phyloP scores from a whole-genome alignment of 257 asterid species.

The Solanum neorickii region DNA sequence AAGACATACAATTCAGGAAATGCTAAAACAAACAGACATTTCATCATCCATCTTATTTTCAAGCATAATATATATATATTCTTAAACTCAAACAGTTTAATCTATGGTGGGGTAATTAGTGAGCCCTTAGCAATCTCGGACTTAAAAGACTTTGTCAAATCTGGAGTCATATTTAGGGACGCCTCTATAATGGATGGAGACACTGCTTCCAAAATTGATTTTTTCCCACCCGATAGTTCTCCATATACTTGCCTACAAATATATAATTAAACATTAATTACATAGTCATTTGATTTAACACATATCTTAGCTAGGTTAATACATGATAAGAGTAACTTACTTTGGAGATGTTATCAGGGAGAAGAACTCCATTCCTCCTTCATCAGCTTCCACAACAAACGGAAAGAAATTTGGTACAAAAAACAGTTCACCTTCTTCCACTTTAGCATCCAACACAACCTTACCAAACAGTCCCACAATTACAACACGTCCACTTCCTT shows the following conservation, averaged over 20 bases:
- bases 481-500: constrained; percentile 27
- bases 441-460: constrained; percentile 7
- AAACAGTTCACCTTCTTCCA: constrained; percentile 17
- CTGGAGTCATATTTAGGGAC: no score
- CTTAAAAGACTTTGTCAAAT: no score
- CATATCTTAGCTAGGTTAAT: no score
- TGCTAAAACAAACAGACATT: no score
- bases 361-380: constrained; percentile 23
- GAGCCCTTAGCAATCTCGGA: no score
- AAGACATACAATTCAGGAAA: no score
- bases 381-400: constrained; percentile 13
- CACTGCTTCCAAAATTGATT: constrained; percentile 15
- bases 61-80: no score
- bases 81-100: no score
- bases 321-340: constrained; percentile 3
- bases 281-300: no score
- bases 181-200: constrained; percentile 8
- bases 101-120: no score
- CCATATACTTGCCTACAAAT: constrained; percentile 17
- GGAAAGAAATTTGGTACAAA: constrained; percentile 32
- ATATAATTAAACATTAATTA: no score
- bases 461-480: constrained; percentile 25
- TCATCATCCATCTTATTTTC: no score
- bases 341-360: constrained; percentile 13
- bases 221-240: constrained; percentile 6